Conservation (phyloP, 495 filamentous ascomycete genomes). For the Pseudomonodictys pantanalensis region DNA sequence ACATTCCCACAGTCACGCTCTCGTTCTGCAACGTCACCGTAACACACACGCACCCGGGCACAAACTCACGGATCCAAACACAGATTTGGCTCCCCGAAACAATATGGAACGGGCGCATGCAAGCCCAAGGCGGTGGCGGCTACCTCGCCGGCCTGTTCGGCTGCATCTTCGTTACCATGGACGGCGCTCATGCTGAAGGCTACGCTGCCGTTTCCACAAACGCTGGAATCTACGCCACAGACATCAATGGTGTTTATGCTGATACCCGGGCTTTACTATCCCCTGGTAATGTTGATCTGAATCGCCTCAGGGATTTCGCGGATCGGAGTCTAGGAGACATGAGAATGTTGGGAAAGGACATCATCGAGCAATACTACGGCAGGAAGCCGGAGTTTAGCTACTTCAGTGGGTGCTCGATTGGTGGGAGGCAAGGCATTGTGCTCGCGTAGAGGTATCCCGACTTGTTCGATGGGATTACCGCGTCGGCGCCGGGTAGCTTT, state of each 20-base stretch:
- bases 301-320: background rate
- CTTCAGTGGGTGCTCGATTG: background rate
- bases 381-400: background rate
- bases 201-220: background rate
- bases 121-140: background rate
- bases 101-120: background rate
- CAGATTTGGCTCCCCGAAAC: slow-evolving; percentile 41
- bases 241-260: background rate
- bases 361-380: background rate
- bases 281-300: background rate
- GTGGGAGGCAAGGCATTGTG: background rate
- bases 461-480: background rate
- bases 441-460: background rate
- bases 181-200: background rate
- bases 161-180: background rate
- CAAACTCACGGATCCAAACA: slow-evolving; percentile 41
- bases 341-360: background rate
- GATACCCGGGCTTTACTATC: background rate
- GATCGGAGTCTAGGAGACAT: background rate
- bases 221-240: background rate
- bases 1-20: background rate
- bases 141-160: background rate
- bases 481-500: background rate
- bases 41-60: slow-evolving; percentile 46
- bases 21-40: slow-evolving; percentile 50